Base-by-base conservation (phyloP, 805 yeast genomes). In the Candida chauliodis region DNA sequence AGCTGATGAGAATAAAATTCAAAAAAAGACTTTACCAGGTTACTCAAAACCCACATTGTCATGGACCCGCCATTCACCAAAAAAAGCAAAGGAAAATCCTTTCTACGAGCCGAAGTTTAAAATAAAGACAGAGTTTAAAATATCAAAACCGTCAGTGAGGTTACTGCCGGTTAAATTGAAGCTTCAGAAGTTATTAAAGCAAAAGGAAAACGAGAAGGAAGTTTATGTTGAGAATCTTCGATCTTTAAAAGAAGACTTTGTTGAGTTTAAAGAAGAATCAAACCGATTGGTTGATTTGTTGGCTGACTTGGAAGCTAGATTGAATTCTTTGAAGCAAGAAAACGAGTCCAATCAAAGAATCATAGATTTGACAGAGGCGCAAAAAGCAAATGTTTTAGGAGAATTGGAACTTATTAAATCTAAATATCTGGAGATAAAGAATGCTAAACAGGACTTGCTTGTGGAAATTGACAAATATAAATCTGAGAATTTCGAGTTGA, bases 31-130 rank as follows among this genome's bases (percentile, higher is more conserved):
- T 36, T 27, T 51, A 10, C 66, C 66, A 8, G 46, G 48, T 42
- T 63, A 63, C 34, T 64, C 68, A 8, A 51, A 51, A 36, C 65
- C 69, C 4, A 63, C 69, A 0, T 40, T 45, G 5, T 42, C 62
- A 3, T 63, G 65, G 10, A 27, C 14, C 10, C 10, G 29, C 18
- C 41, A 38, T 20, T 23, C 28, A 5, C 38, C 34, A 5, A 10
- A 21, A 28, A 21, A 20, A 10, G 4, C 3, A 7, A 14, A 7
- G 8, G 11, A 25, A 25, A 6, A 21, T 21, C 10, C 10, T 10
- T 21, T 21, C 10, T 8, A 21, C 10, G 24, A 21, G 10, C 7
- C 9, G 10, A 8, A 4, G 23, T 18, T 18, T 4, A 25, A 19
- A 19, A 13, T 28, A 15, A 16, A 16, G 7, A 6, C 17, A 23